phyloP scores from a whole-genome alignment of 1,284 basidiomycete genomes.

The Mrakiaceae sp. region DNA sequence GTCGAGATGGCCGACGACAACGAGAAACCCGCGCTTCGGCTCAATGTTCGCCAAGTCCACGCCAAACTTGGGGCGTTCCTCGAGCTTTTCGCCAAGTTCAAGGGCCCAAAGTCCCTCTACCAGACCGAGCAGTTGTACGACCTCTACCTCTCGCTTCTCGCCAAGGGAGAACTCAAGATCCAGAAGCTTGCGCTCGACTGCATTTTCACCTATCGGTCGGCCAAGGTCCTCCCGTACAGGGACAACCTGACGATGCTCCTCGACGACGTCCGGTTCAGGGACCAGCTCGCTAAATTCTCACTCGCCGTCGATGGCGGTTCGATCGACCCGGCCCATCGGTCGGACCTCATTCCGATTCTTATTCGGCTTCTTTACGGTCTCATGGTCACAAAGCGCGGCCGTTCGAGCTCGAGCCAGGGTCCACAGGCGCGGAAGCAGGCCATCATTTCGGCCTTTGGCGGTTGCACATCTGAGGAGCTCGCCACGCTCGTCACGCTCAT shows the following conservation, averaged over 20 bases:
- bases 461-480: constrained; percentile 64
- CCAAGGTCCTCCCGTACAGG: constrained; percentile 53
- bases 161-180: constrained; percentile 70
- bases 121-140: constrained; percentile 54
- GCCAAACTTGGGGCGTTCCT: constrained; percentile 59
- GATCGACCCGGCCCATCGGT: constrained; percentile 53
- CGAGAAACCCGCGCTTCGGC: constrained; percentile 21
- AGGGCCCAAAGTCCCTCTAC: constrained; percentile 77
- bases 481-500: constrained; percentile 74
- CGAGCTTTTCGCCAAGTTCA: constrained; percentile 75
- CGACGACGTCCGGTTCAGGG: constrained; percentile 79
- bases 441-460: constrained; percentile 60
- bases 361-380: constrained; percentile 77
- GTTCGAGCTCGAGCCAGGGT: constrained; percentile 44
- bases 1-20: constrained; percentile 13
- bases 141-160: constrained; percentile 64
- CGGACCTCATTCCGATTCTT: constrained; percentile 59
- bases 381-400: constrained; percentile 72
- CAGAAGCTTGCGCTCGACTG: constrained; percentile 71
- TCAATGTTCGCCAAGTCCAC: constrained; percentile 33
- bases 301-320: constrained; percentile 38
- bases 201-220: constrained; percentile 70
- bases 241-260: constrained; percentile 60
- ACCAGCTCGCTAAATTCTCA: constrained; percentile 66
- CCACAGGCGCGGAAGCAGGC: constrained; percentile 62